Conservation (phyloP, 2,329 filamentous ascomycete genomes). For the Alternaria arbusti region DNA sequence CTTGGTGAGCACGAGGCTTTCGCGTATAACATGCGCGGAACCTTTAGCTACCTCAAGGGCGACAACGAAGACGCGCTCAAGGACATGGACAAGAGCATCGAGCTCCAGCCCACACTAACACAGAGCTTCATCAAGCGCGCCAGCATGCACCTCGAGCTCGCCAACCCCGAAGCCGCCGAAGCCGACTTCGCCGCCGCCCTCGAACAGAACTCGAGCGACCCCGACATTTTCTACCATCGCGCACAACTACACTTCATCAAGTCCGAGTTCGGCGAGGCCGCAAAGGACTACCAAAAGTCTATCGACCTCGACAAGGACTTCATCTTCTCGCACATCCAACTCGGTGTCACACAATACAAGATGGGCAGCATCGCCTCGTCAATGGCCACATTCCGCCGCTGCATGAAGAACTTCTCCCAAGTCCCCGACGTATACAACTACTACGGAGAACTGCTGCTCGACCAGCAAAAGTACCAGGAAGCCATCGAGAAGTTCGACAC, state of each 20-base stretch:
- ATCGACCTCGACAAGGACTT: constrained; percentile 96
- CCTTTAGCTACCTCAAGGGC: constrained; percentile 90
- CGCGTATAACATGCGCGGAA: constrained; percentile 95
- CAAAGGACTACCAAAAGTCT: constrained; percentile 98
- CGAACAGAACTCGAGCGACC: constrained; percentile 83
- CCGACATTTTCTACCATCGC: constrained; percentile 98
- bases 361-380: constrained; percentile 97
- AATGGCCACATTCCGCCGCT: constrained; percentile 97
- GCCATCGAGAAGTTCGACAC: constrained; percentile 98
- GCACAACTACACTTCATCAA: constrained; percentile 99
- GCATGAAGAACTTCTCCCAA: constrained; percentile 97
- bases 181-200: constrained; percentile 87
- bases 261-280: constrained; percentile 87
- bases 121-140: constrained; percentile 99
- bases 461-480: constrained; percentile 94
- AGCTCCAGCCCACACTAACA: constrained; percentile 84
- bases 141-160: constrained; percentile 94
- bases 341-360: constrained; percentile 99
- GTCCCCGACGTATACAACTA: constrained; percentile 99
- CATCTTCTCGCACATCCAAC: constrained; percentile 99
- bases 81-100: constrained; percentile 91
- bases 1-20: constrained; percentile 85
- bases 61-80: constrained; percentile 82
- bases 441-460: constrained; percentile 94
- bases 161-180: constrained; percentile 83